phyloP scores from a whole-genome alignment of 306 rosid species.

The Mimosa bimucronata region DNA sequence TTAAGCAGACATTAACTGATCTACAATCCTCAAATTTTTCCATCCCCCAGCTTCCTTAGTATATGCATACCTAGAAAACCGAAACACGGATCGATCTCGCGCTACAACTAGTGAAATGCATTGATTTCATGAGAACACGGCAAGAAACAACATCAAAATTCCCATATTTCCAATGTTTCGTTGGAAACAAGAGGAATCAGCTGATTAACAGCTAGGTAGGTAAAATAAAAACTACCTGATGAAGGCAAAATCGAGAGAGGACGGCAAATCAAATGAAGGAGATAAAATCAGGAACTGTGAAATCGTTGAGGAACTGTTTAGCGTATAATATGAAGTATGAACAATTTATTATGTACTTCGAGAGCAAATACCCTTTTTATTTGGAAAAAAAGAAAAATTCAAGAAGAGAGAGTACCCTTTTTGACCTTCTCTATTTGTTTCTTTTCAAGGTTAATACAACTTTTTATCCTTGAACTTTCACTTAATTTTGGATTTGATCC shows the following conservation, averaged over 20 bases:
- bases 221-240: neutral
- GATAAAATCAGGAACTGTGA: neutral
- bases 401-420: too few species aligned
- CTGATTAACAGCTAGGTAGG: neutral
- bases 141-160: neutral
- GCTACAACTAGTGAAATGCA: neutral
- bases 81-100: neutral
- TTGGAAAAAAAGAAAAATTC: too few species aligned
- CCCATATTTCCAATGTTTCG: neutral
- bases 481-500: too few species aligned
- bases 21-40: neutral
- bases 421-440: too few species aligned
- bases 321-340: neutral
- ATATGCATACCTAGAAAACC: neutral
- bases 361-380: too few species aligned
- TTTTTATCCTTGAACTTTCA: too few species aligned
- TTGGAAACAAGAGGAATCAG: neutral
- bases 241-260: constrained; percentile 11
- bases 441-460: too few species aligned
- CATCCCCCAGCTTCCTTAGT: neutral
- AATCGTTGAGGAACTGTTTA: neutral
- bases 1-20: neutral
- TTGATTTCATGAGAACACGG: neutral
- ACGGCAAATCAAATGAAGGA: neutral
- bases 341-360: neutral